Base-by-base conservation (phyloP, 2,329 filamentous ascomycete genomes). In the Botrytis deweyae region DNA sequence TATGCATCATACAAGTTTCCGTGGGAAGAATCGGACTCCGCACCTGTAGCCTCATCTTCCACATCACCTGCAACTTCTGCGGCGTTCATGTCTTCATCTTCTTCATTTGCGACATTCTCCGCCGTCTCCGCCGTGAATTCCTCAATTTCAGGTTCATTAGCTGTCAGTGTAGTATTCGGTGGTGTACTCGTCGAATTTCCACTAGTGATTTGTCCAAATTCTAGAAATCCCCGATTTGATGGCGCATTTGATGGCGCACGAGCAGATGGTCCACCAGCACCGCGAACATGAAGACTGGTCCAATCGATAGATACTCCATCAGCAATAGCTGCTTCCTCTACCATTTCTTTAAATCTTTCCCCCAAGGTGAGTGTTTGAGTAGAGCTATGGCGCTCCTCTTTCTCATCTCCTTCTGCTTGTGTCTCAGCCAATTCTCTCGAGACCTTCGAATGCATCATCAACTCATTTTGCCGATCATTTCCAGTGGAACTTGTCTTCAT, bases 251-350 rank as follows among this genome's bases (percentile, higher is more conserved):
- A 42, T 42, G 12, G 40, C 14, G 12, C 40, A 42, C 18, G 44
- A 46, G 20, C 25, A 16, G 49, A 55, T n/a, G 25, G 5, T n/a
- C 25, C 25, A 55, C 10, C 2, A 25, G 12, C 10, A 3, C 25
- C 5, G 4, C 4, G 4, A 2, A 25, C 1, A 22, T 22, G 1
- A 25, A 1, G 1, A 52, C 22, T 12, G 49, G 49, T 12, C 22
- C 25, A 0, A n/a, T 1, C 33, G 25, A 1, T 10, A 25, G 9
- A 12, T 52, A 25, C 0, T 25, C 9, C 10, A n/a, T 0, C 14
- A n/a, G 10, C 46, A 22, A 55, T 16, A 55, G 25, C 12, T 55
- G 49, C 14, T 52, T 3, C 14, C 2, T 16, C 49, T 3, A n/a
- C 1, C 5, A n/a, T 14, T 55, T 55, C 25, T 55, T 7, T 16